Conservation (phyloP, 2,329 filamentous ascomycete species). For the Xylaria sp. region DNA sequence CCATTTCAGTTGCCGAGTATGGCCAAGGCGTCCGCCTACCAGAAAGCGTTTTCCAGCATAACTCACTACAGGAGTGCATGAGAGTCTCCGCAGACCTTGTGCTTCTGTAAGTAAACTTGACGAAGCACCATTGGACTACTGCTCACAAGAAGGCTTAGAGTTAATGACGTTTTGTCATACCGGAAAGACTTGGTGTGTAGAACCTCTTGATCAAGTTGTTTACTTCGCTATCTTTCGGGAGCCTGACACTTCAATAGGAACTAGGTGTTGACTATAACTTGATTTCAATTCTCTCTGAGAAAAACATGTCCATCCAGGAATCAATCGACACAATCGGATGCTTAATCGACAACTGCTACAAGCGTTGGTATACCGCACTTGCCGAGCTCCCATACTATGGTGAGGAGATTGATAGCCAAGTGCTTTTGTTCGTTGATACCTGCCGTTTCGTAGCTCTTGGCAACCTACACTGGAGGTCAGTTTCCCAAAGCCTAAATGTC, state of each 20-base stretch:
- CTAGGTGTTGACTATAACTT: constrained; percentile 35
- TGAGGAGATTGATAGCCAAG: constrained; percentile 32
- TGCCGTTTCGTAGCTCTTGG: too few relatives aligned
- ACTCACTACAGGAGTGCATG: constrained; percentile 22
- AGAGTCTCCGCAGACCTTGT: constrained; percentile 33
- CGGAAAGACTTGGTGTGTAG: too few relatives aligned
- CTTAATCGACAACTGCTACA: constrained; percentile 34
- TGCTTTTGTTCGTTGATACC: constrained; percentile 8
- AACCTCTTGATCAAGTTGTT: too few relatives aligned
- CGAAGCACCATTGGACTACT: too few relatives aligned
- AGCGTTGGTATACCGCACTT: constrained; percentile 35
- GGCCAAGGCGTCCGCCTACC: too few relatives aligned
- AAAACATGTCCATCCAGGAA: constrained; percentile 31
- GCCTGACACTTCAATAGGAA: constrained; percentile 10
- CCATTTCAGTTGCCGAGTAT: too few relatives aligned
- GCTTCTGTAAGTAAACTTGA: constrained; percentile 26
- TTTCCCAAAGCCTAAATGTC: neutral
- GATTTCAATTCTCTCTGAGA: constrained; percentile 25
- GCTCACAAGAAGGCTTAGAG: too few relatives aligned
- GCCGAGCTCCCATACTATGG: constrained; percentile 30
- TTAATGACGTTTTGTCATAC: too few relatives aligned
- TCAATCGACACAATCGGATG: constrained; percentile 30
- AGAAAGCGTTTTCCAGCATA: too few relatives aligned
- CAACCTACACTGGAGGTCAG: constrained; percentile 1
- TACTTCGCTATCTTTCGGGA: too few relatives aligned